These are phyloP conservation scores for Leccinum huronense DNA, from an alignment of 1,284 basidiomycete genomes.

Conservation along the genomic window DNA sequence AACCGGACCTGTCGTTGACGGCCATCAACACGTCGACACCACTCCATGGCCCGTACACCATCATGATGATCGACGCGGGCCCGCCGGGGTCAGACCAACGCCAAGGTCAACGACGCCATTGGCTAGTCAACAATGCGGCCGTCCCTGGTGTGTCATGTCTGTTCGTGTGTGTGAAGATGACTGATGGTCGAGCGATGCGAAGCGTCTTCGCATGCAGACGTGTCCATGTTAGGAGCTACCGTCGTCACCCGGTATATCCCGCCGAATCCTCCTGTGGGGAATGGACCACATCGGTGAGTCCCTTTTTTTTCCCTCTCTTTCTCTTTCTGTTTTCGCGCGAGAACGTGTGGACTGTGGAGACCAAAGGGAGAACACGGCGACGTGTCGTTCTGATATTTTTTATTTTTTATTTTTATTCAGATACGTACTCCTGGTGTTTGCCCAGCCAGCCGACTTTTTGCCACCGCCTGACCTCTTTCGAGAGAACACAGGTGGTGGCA, in stretches of 20 bases:
- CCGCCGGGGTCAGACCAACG: conserved; percentile 54
- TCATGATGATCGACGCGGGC: conserved; percentile 71
- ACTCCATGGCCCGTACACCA: conserved; percentile 53
- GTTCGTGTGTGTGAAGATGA: neutral
- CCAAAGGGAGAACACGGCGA: neutral
- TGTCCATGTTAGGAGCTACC: conserved; percentile 51
- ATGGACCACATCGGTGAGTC: conserved; percentile 65
- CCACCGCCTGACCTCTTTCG: conserved; percentile 58
- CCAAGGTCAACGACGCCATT: conserved; percentile 68
- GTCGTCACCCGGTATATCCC: conserved; percentile 70
- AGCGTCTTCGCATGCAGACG: conserved; percentile 35
- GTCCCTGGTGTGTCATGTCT: conserved; percentile 39
- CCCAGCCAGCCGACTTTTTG: conserved; percentile 59
- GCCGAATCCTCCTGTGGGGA: conserved; percentile 65
- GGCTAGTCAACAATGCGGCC: conserved; percentile 71
- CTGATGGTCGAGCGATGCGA: conserved; percentile 4
- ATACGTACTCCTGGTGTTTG: conserved; percentile 67
- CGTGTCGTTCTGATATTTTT: neutral
- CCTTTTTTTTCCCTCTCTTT: neutral
- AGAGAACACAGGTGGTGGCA: conserved; percentile 47
- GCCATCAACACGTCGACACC: conserved; percentile 46
- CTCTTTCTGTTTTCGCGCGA: neutral
- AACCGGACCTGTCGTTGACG: conserved; percentile 49
- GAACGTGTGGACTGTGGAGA: neutral
- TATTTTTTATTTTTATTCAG: conserved; percentile 33